Evolutionary conservation across 345 rosid species (phyloP).

Genomic region (Gynandropsis gynandra): DNA sequence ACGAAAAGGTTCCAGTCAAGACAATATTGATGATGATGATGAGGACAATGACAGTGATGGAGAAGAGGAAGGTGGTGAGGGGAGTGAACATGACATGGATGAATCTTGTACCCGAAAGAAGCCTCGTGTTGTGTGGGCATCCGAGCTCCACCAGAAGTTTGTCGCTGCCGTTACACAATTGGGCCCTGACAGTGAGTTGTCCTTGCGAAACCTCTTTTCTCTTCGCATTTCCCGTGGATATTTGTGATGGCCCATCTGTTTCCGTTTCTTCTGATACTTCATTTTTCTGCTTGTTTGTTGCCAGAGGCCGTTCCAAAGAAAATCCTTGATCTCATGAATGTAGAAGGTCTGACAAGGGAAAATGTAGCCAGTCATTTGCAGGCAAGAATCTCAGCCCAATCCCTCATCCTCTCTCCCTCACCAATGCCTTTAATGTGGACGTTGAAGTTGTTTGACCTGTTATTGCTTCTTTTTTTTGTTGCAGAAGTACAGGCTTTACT

Average conservation of each 20-base stretch:
- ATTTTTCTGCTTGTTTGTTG: constrained; percentile 11
- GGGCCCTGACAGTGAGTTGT: constrained; percentile 75
- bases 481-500: constrained; percentile 86
- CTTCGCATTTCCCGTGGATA: background rate
- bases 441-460: constrained; percentile 3
- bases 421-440: background rate
- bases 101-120: constrained; percentile 63
- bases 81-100: constrained; percentile 51
- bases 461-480: constrained; percentile 12
- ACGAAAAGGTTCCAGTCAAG: constrained; percentile 58
- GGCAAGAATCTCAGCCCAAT: constrained; percentile 31
- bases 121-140: constrained; percentile 93
- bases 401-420: background rate
- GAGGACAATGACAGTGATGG: constrained; percentile 39
- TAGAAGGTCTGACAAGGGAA: constrained; percentile 88
- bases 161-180: constrained; percentile 78
- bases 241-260: background rate
- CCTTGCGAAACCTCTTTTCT: background rate
- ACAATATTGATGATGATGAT: constrained; percentile 17
- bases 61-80: constrained; percentile 60
- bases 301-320: constrained; percentile 96
- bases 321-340: constrained; percentile 85
- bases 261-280: constrained; percentile 9
- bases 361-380: constrained; percentile 98
- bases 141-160: constrained; percentile 74